phyloP scores from a whole-genome alignment of 2,329 filamentous ascomycete species.

The Epicoccum nigrum region DNA sequence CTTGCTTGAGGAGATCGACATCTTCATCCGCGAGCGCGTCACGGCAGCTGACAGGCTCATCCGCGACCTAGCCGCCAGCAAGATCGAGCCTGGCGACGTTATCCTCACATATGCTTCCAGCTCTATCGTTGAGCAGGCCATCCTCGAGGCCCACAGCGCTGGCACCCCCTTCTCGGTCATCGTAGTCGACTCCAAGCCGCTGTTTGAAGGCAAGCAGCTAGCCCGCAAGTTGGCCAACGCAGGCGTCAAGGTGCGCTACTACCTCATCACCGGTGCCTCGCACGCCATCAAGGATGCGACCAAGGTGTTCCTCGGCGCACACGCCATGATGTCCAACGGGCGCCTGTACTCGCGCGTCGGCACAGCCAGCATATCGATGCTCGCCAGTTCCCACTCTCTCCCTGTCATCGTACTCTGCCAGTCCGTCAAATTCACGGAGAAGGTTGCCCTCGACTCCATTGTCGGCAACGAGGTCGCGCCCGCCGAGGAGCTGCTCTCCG shows the following conservation, averaged over 20 bases:
- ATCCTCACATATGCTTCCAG: constrained; percentile 88
- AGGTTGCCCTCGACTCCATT: constrained; percentile 88
- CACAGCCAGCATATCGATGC: constrained; percentile 84
- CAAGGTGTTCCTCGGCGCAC: constrained; percentile 79
- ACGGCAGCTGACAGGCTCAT: constrained; percentile 87
- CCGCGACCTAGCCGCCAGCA: constrained; percentile 72
- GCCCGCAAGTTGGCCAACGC: constrained; percentile 72
- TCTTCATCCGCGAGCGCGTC: constrained; percentile 88
- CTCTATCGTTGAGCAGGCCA: constrained; percentile 81
- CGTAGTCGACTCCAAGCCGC: constrained; percentile 76
- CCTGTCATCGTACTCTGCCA: constrained; percentile 91
- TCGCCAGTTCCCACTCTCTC: constrained; percentile 75
- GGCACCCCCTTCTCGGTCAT: constrained; percentile 83
- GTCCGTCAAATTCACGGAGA: constrained; percentile 91
- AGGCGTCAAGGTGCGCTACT: constrained; percentile 81
- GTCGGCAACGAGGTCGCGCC: constrained; percentile 92
- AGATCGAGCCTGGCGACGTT: constrained; percentile 79
- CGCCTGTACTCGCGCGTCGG: constrained; percentile 86
- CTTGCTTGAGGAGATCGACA: constrained; percentile 81
- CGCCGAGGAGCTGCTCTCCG: constrained; percentile 65
- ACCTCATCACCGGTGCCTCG: constrained; percentile 76
- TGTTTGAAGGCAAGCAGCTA: constrained; percentile 73
- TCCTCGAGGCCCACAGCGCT: constrained; percentile 71
- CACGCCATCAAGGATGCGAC: constrained; percentile 74
- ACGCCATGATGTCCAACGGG: constrained; percentile 95